These are phyloP conservation scores for Trypanosoma vivax DNA, from an alignment of 208 protist species.

Conservation along the genomic window DNA sequence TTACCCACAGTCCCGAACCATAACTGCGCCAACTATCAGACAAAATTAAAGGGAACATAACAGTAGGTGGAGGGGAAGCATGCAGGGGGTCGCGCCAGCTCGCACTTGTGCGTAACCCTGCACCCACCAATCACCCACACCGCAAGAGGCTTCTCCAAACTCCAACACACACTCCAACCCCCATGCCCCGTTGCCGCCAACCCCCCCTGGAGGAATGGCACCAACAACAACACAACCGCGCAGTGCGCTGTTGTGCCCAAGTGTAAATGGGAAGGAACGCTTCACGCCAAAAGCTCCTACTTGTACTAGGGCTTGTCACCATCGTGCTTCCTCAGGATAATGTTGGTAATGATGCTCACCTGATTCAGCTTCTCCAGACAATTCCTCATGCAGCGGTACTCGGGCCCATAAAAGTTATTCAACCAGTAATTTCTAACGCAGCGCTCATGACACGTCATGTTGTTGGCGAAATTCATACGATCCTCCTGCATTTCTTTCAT, in stretches of 20 bases:
- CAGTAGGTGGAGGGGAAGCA: too few relatives aligned
- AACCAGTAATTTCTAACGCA: conserved; percentile 74
- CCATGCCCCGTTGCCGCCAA: too few relatives aligned
- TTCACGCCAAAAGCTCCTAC: neutral
- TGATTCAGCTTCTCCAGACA: conserved; percentile 86
- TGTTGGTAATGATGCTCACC: conserved; percentile 77
- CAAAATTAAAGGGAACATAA: too few relatives aligned
- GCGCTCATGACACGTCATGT: conserved; percentile 70
- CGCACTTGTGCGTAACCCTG: too few relatives aligned
- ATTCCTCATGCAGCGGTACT: conserved; percentile 83
- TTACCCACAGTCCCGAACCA: too few relatives aligned
- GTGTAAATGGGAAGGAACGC: neutral
- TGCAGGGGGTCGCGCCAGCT: too few relatives aligned
- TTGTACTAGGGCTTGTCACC: neutral
- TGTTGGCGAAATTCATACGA: conserved; percentile 72
- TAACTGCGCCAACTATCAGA: too few relatives aligned
- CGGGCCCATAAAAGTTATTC: conserved; percentile 70
- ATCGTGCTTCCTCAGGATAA: conserved; percentile 79
- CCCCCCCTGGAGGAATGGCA: neutral
- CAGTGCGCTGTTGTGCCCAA: too few relatives aligned
- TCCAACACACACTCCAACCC: too few relatives aligned
- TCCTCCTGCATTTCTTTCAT: conserved; percentile 84
- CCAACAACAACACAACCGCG: neutral
- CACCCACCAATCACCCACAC: too few relatives aligned
- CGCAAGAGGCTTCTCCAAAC: too few relatives aligned